Percentiles rank a stretch among this genome's conserved stretches.
Conservation (phyloP, 441 rosid species). For the Raphanus hybrid region DNA sequence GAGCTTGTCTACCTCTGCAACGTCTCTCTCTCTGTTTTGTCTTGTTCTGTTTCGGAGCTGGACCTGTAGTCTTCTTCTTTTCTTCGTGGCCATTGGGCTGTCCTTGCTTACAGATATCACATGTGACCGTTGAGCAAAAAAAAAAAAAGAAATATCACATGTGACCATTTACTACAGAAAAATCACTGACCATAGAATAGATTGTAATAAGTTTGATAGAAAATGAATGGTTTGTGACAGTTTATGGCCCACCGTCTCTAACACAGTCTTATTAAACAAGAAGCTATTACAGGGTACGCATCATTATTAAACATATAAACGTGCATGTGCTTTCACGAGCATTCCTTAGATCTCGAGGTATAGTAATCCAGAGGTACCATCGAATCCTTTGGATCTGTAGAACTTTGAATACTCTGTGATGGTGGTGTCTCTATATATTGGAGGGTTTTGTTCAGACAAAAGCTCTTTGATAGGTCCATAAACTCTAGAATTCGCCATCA, state of each 20-base stretch:
- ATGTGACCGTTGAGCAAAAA: too few species aligned
- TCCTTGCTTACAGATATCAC: not conserved
- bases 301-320: not conserved
- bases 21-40: too few species aligned
- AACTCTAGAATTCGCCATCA: constrained; percentile 37
- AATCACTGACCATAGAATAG: not conserved
- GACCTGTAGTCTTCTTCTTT: too few species aligned
- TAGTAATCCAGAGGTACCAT: constrained; percentile 51
- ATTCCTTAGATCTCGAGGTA: constrained; percentile 44
- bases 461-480: constrained; percentile 69
- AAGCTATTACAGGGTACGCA: not conserved
- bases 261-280: not conserved
- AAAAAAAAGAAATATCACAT: not conserved
- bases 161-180: not conserved
- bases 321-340: not conserved
- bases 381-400: constrained; percentile 52
- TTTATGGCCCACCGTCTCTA: not conserved
- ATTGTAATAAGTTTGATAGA: not conserved
- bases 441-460: constrained; percentile 57
- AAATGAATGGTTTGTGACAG: not conserved
- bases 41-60: too few species aligned
- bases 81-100: too few species aligned
- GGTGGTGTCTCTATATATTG: constrained; percentile 56
- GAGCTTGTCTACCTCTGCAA: too few species aligned
- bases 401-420: constrained; percentile 43